Evolutionary conservation across 1,284 basidiomycete genomes (phyloP).

Genomic region (Fomitopsis schrenkii): DNA sequence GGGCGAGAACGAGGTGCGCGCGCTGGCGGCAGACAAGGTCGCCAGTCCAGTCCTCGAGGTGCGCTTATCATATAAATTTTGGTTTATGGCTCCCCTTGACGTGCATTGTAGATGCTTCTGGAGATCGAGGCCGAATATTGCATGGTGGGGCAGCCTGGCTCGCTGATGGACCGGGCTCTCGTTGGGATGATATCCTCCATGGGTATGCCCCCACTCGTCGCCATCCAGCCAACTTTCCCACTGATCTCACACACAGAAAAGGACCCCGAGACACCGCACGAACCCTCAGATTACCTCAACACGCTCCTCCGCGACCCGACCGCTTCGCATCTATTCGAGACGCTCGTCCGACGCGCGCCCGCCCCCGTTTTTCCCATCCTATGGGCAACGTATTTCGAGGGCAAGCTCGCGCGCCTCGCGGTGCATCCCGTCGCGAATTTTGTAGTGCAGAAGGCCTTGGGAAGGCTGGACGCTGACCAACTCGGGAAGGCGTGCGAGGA

Average conservation of each 20-base stretch:
- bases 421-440: slow-evolving; percentile 91
- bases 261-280: slow-evolving; percentile 29
- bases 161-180: slow-evolving; percentile 79
- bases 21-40: slow-evolving; percentile 77
- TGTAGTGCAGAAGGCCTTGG: slow-evolving; percentile 77
- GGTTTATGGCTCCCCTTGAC: no score
- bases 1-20: slow-evolving; percentile 73
- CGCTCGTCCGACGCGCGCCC: slow-evolving; percentile 63
- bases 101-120: slow-evolving; percentile 59
- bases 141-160: slow-evolving; percentile 56
- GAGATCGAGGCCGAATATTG: slow-evolving; percentile 73
- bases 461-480: slow-evolving; percentile 50
- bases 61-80: slow-evolving; percentile 12
- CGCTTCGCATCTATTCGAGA: slow-evolving; percentile 85
- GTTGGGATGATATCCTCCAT: slow-evolving; percentile 60
- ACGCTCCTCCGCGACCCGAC: slow-evolving; percentile 81
- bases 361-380: slow-evolving; percentile 58
- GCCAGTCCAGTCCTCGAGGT: slow-evolving; percentile 83
- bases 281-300: slow-evolving; percentile 70
- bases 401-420: slow-evolving; percentile 68
- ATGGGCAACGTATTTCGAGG: slow-evolving; percentile 76
- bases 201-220: not conserved
- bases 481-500: slow-evolving; percentile 57
- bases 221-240: not conserved
- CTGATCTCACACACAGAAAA: slow-evolving; percentile 27